A percentile compares a stretch with the other conserved stretches of the same genome.
Evolutionary conservation across 2,329 filamentous ascomycete genomes (phyloP).

Genomic region (Grosmannia clavigera): DNA sequence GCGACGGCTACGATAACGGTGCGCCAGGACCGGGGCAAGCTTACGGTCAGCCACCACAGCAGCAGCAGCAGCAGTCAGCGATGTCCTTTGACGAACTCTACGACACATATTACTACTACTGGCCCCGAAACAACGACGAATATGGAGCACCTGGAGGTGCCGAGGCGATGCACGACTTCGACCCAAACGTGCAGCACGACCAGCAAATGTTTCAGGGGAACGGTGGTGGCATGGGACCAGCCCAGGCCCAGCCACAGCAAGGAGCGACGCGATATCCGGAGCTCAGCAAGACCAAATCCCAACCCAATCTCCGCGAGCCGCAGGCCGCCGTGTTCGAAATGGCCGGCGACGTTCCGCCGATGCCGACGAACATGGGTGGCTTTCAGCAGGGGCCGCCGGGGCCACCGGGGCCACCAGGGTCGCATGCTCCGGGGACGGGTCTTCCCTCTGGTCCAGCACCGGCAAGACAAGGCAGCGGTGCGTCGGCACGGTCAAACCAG

Average conservation of each 20-base stretch:
- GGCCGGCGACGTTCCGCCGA: constrained; percentile 47
- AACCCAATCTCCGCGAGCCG: constrained; percentile 51
- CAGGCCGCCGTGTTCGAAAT: constrained; percentile 65
- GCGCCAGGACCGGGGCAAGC: constrained; percentile 17
- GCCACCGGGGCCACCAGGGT: constrained; percentile 4
- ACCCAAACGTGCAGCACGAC: constrained; percentile 13
- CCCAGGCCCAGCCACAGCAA: constrained; percentile 29
- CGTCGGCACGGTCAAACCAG: constrained; percentile 18
- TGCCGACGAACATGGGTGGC: constrained; percentile 19
- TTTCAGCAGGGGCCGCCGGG: constrained; percentile 17
- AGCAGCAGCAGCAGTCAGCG: constrained; percentile 19
- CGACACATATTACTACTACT: constrained; percentile 43
- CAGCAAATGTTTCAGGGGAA: constrained; percentile 24
- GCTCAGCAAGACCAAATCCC: constrained; percentile 50
- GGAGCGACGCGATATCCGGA: constrained; percentile 39
- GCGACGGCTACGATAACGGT: constrained; percentile 3
- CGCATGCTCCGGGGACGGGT: neutral
- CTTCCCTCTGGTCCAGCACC: constrained; percentile 9
- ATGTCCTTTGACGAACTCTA: constrained; percentile 39
- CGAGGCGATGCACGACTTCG: constrained; percentile 8
- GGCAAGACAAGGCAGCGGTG: constrained; percentile 17
- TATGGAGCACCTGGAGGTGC: constrained; percentile 15
- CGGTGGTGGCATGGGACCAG: neutral
- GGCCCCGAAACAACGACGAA: constrained; percentile 18
- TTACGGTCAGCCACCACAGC: constrained; percentile 23